Percentiles rank a stretch among this genome's conserved stretches.
Conservation (phyloP, 2,329 filamentous ascomycete species). For the Hymenoscyphus occultus region DNA sequence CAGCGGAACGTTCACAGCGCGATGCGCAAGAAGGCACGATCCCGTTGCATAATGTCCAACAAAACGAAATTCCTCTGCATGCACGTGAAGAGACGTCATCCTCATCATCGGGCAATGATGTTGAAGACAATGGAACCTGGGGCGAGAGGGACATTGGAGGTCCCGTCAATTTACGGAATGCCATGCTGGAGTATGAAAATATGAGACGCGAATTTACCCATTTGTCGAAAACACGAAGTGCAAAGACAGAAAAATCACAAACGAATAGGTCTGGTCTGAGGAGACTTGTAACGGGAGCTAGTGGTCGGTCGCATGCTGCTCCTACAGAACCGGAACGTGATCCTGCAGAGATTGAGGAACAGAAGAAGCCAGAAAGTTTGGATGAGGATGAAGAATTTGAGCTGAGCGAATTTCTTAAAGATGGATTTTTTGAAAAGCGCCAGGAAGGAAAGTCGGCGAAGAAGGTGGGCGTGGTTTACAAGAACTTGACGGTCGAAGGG, state of each 20-base stretch:
- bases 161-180: slow-evolving; percentile 48
- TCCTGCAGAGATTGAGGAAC: slow-evolving; percentile 28
- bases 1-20: background rate
- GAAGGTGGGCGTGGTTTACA: slow-evolving; percentile 75
- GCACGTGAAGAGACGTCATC: slow-evolving; percentile 18
- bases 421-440: slow-evolving; percentile 73
- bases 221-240: slow-evolving; percentile 44
- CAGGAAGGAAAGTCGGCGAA: slow-evolving; percentile 67
- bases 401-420: slow-evolving; percentile 66
- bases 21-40: background rate
- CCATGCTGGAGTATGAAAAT: slow-evolving; percentile 58
- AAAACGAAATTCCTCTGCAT: background rate
- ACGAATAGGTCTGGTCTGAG: slow-evolving; percentile 12
- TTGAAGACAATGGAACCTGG: slow-evolving; percentile 52
- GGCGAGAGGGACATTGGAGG: slow-evolving; percentile 58
- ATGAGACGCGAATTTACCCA: slow-evolving; percentile 54
- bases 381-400: slow-evolving; percentile 62
- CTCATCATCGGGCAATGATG: slow-evolving; percentile 9
- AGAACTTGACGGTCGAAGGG: slow-evolving; percentile 72
- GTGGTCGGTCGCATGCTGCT: slow-evolving; percentile 22
- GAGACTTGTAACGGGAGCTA: slow-evolving; percentile 14
- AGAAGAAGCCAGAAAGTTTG: slow-evolving; percentile 34
- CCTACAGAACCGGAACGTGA: slow-evolving; percentile 19
- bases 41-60: background rate
- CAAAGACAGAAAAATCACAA: slow-evolving; percentile 12